Conservation (phyloP, 2,329 filamentous ascomycete species). For the Thielaviopsis musarum region DNA sequence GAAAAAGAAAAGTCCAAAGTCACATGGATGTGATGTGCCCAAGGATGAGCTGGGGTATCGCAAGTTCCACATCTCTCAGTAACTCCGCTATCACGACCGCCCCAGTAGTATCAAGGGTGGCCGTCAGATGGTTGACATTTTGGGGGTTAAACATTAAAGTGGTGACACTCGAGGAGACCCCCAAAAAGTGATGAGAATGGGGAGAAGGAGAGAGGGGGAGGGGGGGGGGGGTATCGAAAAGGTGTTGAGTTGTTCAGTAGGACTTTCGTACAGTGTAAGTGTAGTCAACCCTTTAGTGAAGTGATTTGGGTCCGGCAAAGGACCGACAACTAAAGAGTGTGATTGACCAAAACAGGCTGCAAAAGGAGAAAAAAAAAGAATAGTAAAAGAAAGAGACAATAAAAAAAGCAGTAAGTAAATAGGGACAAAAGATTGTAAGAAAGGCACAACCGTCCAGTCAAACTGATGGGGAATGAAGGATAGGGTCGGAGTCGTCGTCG, state of each 20-base stretch:
- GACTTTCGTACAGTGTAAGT: neutral
- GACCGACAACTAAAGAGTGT: neutral
- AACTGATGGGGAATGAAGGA: slow-evolving; percentile 6
- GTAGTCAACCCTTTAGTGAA: neutral
- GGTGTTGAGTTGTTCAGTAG: neutral
- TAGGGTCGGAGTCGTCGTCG: slow-evolving; percentile 11
- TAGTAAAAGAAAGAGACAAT: neutral
- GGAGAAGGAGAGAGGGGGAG: too few relatives aligned
- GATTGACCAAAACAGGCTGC: neutral
- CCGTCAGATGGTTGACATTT: neutral
- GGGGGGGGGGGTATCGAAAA: neutral
- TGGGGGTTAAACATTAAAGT: neutral
- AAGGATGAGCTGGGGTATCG: slow-evolving; percentile 13
- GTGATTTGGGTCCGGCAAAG: neutral
- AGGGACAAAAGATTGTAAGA: slow-evolving; percentile 2
- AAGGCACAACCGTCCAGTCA: slow-evolving; percentile 8
- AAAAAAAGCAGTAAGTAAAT: slow-evolving; percentile 5
- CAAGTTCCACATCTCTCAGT: slow-evolving; percentile 2
- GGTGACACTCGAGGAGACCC: neutral
- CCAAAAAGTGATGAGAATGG: neutral
- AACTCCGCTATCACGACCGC: neutral
- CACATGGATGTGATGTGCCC: slow-evolving; percentile 11
- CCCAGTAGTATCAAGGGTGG: neutral
- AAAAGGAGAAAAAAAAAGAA: neutral
- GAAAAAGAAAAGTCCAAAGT: neutral